Base-by-base conservation (phyloP, 1,284 basidiomycete genomes). In the Kalmanozyma brasiliensis region DNA sequence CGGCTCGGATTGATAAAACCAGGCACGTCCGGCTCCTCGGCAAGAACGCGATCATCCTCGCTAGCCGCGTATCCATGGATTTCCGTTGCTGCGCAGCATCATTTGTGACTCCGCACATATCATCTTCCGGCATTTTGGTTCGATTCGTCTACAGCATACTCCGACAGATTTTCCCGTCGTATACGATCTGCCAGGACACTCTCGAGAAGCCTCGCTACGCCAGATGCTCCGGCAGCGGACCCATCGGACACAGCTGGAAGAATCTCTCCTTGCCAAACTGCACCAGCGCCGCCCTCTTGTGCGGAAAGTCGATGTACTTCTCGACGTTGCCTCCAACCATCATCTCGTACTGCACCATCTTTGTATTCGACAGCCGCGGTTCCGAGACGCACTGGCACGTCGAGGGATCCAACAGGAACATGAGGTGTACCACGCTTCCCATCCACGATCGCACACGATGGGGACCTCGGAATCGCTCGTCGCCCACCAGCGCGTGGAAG, bases 261-360 rank as follows among this genome's bases (percentile, higher is more conserved):
- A 74, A 81, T 13, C 76, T 57, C 42, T 79, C 72, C 38, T 76
- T 72, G 26, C 68, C 64, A 46, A 75, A 71, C 19, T 53, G 19
- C 29, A 81, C 74, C 23, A 81, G 58, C 5, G 79, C 79, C 1
- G 79, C 76, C 11, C 79, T 60, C 59, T 81, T 81, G 52, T 81
- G 79, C n/a, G 58, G 38, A 16, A 81, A 66, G 47, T 81, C 79
- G 36, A 77, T 64, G 13, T 32, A 57, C 66, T 77, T 79, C 40
- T 80, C 78, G 17, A 81, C 78, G 34, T 77, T 73, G 1, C 79
- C 79, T 14, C 79, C 79, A n/a, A 69, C 67, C 69, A 77, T 59
- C 52, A 57, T 64, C 37, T 77, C 74, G 64, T 81, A 81, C 47
- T 76, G 51, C 19, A 81, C 70, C 77, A 79, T 78, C 51, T 77